Conservation (phyloP, 1,139 yeast genomes). For the Nakaseomyces kungkrabaensis region DNA sequence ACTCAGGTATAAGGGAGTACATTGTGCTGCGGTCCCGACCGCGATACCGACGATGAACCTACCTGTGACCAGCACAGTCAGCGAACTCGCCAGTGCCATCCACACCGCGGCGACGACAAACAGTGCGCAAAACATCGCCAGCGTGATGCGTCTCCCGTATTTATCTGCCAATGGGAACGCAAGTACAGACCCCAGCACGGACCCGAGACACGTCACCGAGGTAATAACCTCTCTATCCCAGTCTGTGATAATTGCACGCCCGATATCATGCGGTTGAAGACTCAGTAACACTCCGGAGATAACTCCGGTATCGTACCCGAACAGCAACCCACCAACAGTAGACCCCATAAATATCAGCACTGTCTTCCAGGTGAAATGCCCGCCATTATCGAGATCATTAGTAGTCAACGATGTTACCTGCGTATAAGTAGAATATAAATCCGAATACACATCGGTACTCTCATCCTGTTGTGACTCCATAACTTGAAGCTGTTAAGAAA, state of each 20-base stretch:
- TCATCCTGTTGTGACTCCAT: constrained; percentile 5
- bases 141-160: constrained; percentile 33
- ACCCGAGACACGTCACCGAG: constrained; percentile 36
- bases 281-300: constrained; percentile 35
- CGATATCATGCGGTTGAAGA: constrained; percentile 29
- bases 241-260: constrained; percentile 21
- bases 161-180: constrained; percentile 32
- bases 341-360: constrained; percentile 21
- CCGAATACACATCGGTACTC: constrained; percentile 23
- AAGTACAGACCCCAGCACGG: constrained; percentile 34
- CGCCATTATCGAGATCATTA: constrained; percentile 19
- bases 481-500: not conserved
- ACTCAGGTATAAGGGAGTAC: constrained; percentile 36
- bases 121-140: constrained; percentile 31
- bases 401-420: constrained; percentile 22
- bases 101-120: constrained; percentile 33
- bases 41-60: constrained; percentile 36
- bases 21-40: constrained; percentile 36
- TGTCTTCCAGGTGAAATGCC: constrained; percentile 12
- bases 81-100: constrained; percentile 30
- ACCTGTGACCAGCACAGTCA: constrained; percentile 29
- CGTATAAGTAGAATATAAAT: constrained; percentile 23
- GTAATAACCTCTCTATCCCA: constrained; percentile 35
- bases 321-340: constrained; percentile 34
- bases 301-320: constrained; percentile 38